phyloP scores from a whole-genome alignment of 2,329 filamentous ascomycete genomes.

The Cladophialophora immunda region DNA sequence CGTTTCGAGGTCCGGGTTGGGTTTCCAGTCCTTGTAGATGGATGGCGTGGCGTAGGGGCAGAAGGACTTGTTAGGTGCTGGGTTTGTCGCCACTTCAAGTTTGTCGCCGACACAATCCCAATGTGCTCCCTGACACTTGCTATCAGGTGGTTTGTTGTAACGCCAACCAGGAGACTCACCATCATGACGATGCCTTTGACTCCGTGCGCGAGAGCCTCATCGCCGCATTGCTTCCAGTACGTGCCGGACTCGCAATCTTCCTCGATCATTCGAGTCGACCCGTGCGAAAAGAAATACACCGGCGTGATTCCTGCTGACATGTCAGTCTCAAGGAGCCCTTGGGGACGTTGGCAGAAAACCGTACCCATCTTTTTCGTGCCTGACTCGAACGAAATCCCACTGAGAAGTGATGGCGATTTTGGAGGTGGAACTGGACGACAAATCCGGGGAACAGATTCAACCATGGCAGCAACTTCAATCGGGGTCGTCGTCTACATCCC shows the following conservation, averaged over 20 bases:
- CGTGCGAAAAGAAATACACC: slow-evolving; percentile 74
- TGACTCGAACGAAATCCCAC: no score
- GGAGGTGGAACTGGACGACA: no score
- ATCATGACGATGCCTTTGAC: slow-evolving; percentile 73
- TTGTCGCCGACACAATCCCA: slow-evolving; percentile 67
- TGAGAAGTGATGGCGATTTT: no score
- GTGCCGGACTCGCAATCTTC: slow-evolving; percentile 68
- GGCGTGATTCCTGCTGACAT: no score
- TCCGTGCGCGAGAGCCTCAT: slow-evolving; percentile 66
- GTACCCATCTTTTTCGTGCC: no score
- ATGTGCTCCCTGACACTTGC: slow-evolving; percentile 69
- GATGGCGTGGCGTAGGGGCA: slow-evolving; percentile 68
- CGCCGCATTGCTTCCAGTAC: slow-evolving; percentile 73
- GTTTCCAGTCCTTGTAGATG: slow-evolving; percentile 70
- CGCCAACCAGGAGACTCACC: no score
- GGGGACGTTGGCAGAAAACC: no score
- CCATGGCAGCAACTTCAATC: no score
- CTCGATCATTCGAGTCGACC: slow-evolving; percentile 76
- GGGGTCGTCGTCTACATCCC: no score
- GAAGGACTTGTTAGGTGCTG: slow-evolving; percentile 67
- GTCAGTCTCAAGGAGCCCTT: no score
- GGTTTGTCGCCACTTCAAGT: slow-evolving; percentile 69
- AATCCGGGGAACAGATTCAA: no score
- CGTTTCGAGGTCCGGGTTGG: slow-evolving; percentile 66
- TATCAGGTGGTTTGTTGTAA: no score